A percentile compares a stretch with the other conserved stretches of the same genome.
phyloP scores from a whole-genome alignment of 352 stramenopile species.

The Phytophthora sojae region DNA sequence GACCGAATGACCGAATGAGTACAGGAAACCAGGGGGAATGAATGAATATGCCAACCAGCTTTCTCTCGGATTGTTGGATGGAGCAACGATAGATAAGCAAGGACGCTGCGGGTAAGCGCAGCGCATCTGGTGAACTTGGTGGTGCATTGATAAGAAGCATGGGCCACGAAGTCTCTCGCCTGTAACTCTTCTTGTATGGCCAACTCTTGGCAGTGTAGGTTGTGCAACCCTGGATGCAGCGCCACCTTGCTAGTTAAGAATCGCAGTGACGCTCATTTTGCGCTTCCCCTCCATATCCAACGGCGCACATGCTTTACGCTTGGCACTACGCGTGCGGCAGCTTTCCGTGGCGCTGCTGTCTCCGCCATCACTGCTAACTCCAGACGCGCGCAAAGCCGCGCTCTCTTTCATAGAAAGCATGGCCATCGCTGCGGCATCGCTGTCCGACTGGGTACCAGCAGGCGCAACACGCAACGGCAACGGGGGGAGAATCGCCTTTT shows the following conservation, averaged over 20 bases:
- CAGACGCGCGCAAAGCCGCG: constrained; percentile 27
- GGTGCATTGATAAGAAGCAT: constrained; percentile 27
- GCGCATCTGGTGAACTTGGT: constrained; percentile 13
- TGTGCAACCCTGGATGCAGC: constrained; percentile 6
- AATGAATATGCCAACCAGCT: constrained; percentile 37
- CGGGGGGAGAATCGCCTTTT: constrained; percentile 30
- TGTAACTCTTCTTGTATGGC: constrained; percentile 8
- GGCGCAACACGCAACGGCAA: constrained; percentile 28
- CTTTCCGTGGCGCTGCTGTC: constrained; percentile 43
- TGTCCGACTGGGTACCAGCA: constrained; percentile 70
- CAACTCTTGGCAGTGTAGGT: background rate
- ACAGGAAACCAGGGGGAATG: constrained; percentile 15
- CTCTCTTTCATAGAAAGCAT: constrained; percentile 88
- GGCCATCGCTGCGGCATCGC: constrained; percentile 73
- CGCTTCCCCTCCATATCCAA: constrained; percentile 71
- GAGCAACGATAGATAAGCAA: background rate
- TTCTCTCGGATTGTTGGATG: background rate
- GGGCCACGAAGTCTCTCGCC: constrained; percentile 18
- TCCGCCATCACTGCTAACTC: constrained; percentile 54
- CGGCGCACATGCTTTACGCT: constrained; percentile 78
- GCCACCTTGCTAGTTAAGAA: constrained; percentile 73
- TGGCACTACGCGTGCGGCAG: constrained; percentile 43
- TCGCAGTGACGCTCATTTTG: constrained; percentile 91
- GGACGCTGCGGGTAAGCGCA: background rate
- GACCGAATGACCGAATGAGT: constrained; percentile 20